phyloP scores from a whole-genome alignment of 352 stramenopile species.

The Phytophthora palmivora region DNA sequence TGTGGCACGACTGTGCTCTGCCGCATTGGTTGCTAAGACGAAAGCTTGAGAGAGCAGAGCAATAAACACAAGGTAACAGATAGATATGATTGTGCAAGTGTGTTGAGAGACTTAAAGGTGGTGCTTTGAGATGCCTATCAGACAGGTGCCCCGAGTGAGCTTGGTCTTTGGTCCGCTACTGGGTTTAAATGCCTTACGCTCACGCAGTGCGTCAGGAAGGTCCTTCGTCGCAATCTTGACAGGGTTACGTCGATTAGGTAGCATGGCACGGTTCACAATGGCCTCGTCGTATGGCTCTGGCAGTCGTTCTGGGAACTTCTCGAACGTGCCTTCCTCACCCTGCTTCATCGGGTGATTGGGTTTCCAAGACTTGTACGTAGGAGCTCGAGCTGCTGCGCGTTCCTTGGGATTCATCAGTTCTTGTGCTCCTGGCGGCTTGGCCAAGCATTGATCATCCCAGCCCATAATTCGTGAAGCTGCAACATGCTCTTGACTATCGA shows the following conservation, averaged over 20 bases:
- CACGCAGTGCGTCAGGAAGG: slow-evolving; percentile 60
- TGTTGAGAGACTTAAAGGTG: slow-evolving; percentile 52
- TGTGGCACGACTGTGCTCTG: slow-evolving; percentile 75
- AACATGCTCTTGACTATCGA: slow-evolving; percentile 79
- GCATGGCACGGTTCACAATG: slow-evolving; percentile 76
- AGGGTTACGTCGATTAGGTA: slow-evolving; percentile 70
- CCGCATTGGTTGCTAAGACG: slow-evolving; percentile 41
- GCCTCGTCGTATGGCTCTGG: slow-evolving; percentile 81
- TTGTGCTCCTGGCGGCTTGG: slow-evolving; percentile 56
- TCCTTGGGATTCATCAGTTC: slow-evolving; percentile 82
- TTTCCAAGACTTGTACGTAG: slow-evolving; percentile 73
- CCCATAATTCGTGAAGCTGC: slow-evolving; percentile 61
- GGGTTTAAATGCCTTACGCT: slow-evolving; percentile 79
- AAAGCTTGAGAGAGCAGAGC: slow-evolving; percentile 9
- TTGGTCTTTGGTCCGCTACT: slow-evolving; percentile 74
- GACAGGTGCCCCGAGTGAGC: slow-evolving; percentile 76
- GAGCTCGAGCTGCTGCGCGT: slow-evolving; percentile 53
- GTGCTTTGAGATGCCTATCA: slow-evolving; percentile 83
- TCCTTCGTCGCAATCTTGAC: slow-evolving; percentile 73
- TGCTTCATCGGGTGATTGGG: slow-evolving; percentile 73
- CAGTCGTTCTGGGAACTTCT: slow-evolving; percentile 70
- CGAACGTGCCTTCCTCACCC: slow-evolving; percentile 69
- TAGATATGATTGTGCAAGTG: slow-evolving; percentile 31
- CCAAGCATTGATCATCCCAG: slow-evolving; percentile 76
- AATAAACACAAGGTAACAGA: slow-evolving; percentile 23